Base-by-base conservation (phyloP, 495 filamentous ascomycete species). In the Xylaria grammica region DNA sequence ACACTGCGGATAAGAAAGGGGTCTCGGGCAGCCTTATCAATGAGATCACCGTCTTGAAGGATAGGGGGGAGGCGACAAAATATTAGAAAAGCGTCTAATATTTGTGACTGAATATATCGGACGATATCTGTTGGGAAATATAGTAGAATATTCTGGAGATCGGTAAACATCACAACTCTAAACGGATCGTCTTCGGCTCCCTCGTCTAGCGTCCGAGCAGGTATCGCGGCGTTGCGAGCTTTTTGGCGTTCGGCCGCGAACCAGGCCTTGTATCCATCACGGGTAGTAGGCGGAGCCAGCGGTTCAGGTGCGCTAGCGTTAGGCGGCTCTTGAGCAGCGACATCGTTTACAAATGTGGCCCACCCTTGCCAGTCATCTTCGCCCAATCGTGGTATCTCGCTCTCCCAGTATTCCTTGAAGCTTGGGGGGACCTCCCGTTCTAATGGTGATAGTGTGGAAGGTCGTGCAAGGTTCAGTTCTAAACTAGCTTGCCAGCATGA, bases 321-420 rank as follows among this genome's bases (percentile, higher is more conserved):
- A 45, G 84, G 75, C 38, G 74, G 72, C n/a, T 75, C 71, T 32
- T 74, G 66, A 26, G 53, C 62, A 15, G 59, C 71, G 4, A 60
- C 69, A 38, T 71, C 68, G n/a, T 74, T 75, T 36, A 70, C 70
- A 75, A 84, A 89, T 24, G 77, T 71, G 22, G 70, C 73, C 94
- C 94, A 97, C 17, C 92, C 93, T 30, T 82, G 77, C 34, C 91
- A 88, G 4, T 78, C 80, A 6, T 74, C 69, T 74, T 98, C 95
- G 4, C 95, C 95, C 58, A 96, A 84, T 8, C 94, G 87, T 3
- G 90, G 78, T 7, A 88, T 82, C 70, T 97, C 95, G 42, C 87
- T 91, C 55, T 97, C 92, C 95, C 95, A 99, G 67, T 93, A 97
- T 9, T 84, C 79, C 29, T 81, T 72, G 56, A 96, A 90, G n/a